Percentiles rank a stretch among this genome's conserved stretches.
phyloP scores from a whole-genome alignment of 2,329 filamentous ascomycete species.

The Alternaria longipes region DNA sequence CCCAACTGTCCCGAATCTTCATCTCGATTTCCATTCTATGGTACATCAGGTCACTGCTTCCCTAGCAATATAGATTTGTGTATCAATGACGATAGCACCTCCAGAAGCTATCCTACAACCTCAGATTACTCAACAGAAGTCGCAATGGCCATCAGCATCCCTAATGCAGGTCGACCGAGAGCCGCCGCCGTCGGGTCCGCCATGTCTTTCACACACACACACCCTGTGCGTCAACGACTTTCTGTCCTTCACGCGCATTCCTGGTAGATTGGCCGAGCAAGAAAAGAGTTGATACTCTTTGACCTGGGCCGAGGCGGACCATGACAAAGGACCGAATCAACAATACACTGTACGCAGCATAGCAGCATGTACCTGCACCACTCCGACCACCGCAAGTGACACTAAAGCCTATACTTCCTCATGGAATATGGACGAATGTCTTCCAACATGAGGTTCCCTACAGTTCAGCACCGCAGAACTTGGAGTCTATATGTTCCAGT shows the following conservation, averaged over 20 bases:
- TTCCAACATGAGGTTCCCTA: neutral
- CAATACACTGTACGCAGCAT: neutral
- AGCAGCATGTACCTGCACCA: neutral
- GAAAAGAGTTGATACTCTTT: neutral
- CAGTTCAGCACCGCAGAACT: neutral
- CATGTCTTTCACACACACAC: neutral
- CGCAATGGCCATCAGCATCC: neutral
- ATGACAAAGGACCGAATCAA: neutral
- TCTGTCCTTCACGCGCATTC: neutral
- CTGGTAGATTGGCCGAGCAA: neutral
- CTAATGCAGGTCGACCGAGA: neutral
- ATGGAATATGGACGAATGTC: neutral
- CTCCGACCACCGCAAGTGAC: neutral
- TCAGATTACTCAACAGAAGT: neutral
- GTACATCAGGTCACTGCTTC: conserved; percentile 10
- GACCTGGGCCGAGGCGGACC: neutral
- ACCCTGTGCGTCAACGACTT: neutral
- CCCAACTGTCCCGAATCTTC: neutral
- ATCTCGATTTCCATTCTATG: neutral
- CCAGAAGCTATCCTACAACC: neutral
- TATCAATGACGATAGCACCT: neutral
- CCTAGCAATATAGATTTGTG: neutral
- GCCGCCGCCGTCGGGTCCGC: neutral
- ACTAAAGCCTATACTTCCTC: neutral
- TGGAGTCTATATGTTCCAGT: neutral